phyloP scores from a whole-genome alignment of 1,139 yeast genomes.

The Protomyces gravidus region DNA sequence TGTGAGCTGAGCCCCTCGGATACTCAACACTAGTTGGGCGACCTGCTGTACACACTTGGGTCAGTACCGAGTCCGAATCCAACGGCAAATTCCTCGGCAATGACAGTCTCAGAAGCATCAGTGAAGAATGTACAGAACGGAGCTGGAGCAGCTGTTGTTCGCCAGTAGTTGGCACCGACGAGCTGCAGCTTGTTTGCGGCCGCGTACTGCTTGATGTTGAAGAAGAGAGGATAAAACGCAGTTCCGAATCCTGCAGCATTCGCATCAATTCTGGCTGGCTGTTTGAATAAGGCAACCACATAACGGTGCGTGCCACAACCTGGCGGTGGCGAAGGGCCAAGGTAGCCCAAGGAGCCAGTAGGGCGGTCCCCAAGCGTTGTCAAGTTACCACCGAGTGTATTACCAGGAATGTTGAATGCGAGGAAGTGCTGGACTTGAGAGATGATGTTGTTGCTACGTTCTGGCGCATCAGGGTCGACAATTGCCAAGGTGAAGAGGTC shows the following conservation, averaged over 20 bases:
- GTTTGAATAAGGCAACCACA: constrained; percentile 10
- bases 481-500: constrained; percentile 7
- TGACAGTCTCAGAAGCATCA: constrained; percentile 2
- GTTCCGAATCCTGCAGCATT: constrained; percentile 7
- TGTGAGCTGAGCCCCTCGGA: neutral
- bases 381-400: constrained; percentile 1
- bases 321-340: constrained; percentile 5
- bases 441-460: constrained; percentile 13
- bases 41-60: neutral
- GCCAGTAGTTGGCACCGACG: constrained; percentile 14
- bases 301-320: constrained; percentile 17
- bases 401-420: constrained; percentile 12
- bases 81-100: constrained; percentile 2
- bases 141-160: constrained; percentile 3
- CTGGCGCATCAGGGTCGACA: constrained; percentile 12
- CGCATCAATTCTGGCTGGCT: constrained; percentile 4
- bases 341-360: constrained; percentile 3
- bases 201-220: constrained; percentile 8
- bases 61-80: constrained; percentile 8
- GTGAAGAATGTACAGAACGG: constrained; percentile 17
- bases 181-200: constrained; percentile 3
- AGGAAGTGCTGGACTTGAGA: constrained; percentile 8
- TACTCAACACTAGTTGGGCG: constrained; percentile 3
- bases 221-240: constrained; percentile 8
- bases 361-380: constrained; percentile 8